Base-by-base conservation (phyloP, 2,329 filamentous ascomycete species). In the Talaromyces sp. region DNA sequence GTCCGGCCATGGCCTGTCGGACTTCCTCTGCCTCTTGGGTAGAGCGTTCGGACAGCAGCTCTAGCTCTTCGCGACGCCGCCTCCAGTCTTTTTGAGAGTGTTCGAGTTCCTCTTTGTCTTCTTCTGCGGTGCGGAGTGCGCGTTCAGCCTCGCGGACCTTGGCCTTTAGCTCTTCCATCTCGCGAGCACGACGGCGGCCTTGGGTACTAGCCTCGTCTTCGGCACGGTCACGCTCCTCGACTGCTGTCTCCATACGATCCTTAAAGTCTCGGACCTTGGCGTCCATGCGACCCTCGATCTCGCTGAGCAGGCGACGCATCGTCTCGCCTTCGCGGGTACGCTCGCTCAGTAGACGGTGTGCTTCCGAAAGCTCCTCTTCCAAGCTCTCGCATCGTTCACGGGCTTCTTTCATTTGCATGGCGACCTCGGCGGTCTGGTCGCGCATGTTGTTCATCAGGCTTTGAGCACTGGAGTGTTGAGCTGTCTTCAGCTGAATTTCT, bases 151-250 rank as follows among this genome's bases (percentile, higher is more conserved):
- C 92, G 6, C 90, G 85, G 10, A 92, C 80, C 72, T 86, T 89
- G 46, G 81, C 80, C 70, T 88, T 91, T 35, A 96, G 78, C 62
- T 97, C 93, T 69, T 97, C 94, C 3, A 90, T 80, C 76, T 97
- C 94, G 43, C 92, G 82, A 6, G 89, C 84, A 55, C 87, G 86
- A 39, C 89, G 84, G 47, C 93, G 83, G 11, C 88, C 89, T 44
- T 89, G 81, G 0, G 86, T 88, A 65, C 86, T 90, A 2, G 91
- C 86, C 74, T 97, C 92, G 57, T 97, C 92, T 72, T 99, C 93
- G 2, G 91, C 87, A 2, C 91, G 86, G 69, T 99, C 94, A 16
- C 94, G 85, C 72, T 99, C 94, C 70, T 97, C 92, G n/a, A 96
- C 82, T 0, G 92, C 92, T 1, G 89, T 81, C 65, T 97, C 93